Percentiles rank a stretch among this genome's conserved stretches.
These are phyloP conservation scores for Lagenidium giganteum DNA, from an alignment of 352 stramenopile genomes.

Conservation along the genomic window DNA sequence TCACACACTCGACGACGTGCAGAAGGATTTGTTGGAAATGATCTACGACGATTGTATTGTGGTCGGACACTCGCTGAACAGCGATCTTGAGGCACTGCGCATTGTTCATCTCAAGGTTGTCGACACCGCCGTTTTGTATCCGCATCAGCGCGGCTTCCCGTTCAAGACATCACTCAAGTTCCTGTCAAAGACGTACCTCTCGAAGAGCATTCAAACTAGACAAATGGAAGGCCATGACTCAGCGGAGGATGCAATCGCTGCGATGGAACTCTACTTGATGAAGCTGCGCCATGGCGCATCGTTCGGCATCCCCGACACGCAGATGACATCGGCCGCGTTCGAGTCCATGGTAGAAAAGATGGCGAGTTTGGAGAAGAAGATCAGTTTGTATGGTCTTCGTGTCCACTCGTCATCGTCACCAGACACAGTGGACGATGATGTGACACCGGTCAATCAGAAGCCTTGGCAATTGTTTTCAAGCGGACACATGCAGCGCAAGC, in stretches of 20 bases:
- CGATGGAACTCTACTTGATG: constrained; percentile 70
- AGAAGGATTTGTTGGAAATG: constrained; percentile 51
- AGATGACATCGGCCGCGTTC: constrained; percentile 35
- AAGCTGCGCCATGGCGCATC: constrained; percentile 64
- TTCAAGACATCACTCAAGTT: constrained; percentile 83
- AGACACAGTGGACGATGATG: constrained; percentile 5
- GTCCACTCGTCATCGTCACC: too few species aligned
- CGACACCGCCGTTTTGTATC: constrained; percentile 81
- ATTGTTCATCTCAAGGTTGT: constrained; percentile 66
- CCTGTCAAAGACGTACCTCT: constrained; percentile 78
- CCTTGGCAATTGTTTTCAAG: constrained; percentile 72
- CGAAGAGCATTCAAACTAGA: constrained; percentile 72
- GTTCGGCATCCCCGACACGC: constrained; percentile 59
- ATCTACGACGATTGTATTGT: constrained; percentile 75
- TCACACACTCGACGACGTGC: constrained; percentile 64
- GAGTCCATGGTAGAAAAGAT: constrained; percentile 68
- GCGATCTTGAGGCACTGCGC: constrained; percentile 71
- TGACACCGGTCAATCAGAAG: constrained; percentile 26
- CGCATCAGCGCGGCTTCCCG: constrained; percentile 77
- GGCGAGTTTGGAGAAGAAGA: constrained; percentile 31
- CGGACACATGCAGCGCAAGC: constrained; percentile 43
- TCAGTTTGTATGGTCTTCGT: constrained; percentile 25
- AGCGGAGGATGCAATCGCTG: constrained; percentile 72
- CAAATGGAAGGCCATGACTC: constrained; percentile 72
- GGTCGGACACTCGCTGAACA: constrained; percentile 84